Base-by-base conservation (phyloP, 345 rosid species). In the Salix exigua region DNA sequence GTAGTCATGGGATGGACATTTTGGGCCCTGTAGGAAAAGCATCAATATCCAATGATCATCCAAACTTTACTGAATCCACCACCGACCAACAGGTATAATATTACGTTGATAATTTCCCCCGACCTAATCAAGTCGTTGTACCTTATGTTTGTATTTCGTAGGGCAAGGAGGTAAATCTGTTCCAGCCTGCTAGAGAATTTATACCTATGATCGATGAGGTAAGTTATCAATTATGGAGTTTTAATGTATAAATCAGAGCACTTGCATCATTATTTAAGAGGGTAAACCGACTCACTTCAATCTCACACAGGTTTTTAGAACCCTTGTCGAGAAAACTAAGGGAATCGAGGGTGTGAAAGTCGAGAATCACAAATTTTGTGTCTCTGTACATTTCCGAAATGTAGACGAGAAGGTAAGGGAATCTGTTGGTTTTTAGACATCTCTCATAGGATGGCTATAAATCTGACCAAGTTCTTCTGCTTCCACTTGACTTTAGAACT, bases 1-100 rank as follows among this genome's bases (percentile, higher is more conserved):
- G 99, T 80, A 92, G 99, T 79, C 99, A 96, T 81, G 99, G 98
- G 55, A 96, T 96, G 99, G 99, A 96, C 88, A 94, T 96, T 16
- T 87, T 89, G 89, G 89, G 91, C 26, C 95, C 99, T 62, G 74
- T 78, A 31, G 73, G 61, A 74, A 80, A 73, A 7, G 71, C 80
- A 0, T 42, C 46, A 23, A 81, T 80, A 74, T 86, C 92, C 21
- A 75, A 70, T 83, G 86, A 76, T 82, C 88, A 86, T 69, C 82
- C 83, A n/a, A 80, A 80, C 51, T 79, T 86, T 84, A 84, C 79
- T 73, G 79, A 88, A 86, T 88, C 92, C 46, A 88, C 92, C 40
- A 87, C 95, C 84, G 86, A 89, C 91, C 87, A 86, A 73, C 84
- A 84, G 89, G 99, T 96, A 76, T 31, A 67, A 7, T 6, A 58